Evolutionary conservation across 2,329 filamentous ascomycete species (phyloP), one percentile per base, ranked within the genome.

Genomic region (Didymella exigua): DNA sequence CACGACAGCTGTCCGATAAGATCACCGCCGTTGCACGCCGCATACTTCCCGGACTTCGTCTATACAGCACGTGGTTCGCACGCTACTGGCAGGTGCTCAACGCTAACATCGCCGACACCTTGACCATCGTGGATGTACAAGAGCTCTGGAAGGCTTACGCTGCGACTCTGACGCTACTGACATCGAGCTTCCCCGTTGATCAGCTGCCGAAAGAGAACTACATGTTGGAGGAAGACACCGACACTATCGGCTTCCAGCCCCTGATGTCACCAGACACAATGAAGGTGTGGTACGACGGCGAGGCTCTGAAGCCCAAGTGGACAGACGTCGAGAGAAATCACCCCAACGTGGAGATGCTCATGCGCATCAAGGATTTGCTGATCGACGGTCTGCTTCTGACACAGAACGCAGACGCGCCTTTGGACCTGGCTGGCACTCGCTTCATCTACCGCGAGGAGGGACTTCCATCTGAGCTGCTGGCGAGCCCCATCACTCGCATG

Each of bases 61-160:
- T 89, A 38, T 90, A 90, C 71, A 89, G 85, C 69, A 83, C 82
- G 13, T 90, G 88, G 88, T 77, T 90, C 47, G 74, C 84, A 14
- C 79, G 80, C 9, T 85, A 82, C 56, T 81, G 80, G 67, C 68
- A 77, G 14, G 76, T 84, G 5, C 74, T 89, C 18, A 76, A 81
- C 49, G 79, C 81, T n/a, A 79, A 84, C 46, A 70, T 78, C 18
- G 79, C 79, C 49, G 83, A 85, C 57, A 80, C 80, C 4, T 69
- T 79, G 24, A 76, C 87, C n/a, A 79, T 80, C 21, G 77, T 83
- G 4, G 80, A 86, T 55, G 82, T 86, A 31, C 81, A 82, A 56
- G 81, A 85, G 55, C 79, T 89, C 57, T 89, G 86, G 86, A 84
- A 83, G 59, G 81, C 82, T 0, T 89, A 89, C 64, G 84, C 85